A percentile compares a stretch with the other conserved stretches of the same genome.
phyloP scores from a whole-genome alignment of 1,284 basidiomycete genomes.

The Cystobasidium slooffiae region DNA sequence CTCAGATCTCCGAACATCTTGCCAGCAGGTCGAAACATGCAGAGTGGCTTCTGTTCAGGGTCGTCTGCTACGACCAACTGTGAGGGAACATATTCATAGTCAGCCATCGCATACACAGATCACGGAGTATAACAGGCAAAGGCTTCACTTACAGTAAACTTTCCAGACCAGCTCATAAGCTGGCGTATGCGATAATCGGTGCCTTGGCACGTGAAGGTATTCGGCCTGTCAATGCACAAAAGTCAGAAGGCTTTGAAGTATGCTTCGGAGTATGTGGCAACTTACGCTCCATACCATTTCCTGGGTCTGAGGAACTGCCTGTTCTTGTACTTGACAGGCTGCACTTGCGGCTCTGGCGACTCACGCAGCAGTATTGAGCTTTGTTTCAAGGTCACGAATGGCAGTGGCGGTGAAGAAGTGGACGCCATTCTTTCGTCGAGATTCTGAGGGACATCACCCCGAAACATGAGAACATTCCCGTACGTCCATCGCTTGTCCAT shows the following conservation, averaged over 20 bases:
- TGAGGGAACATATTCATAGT: not conserved
- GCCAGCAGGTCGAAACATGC: slow-evolving; percentile 3
- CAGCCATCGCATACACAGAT: not conserved
- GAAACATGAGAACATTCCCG: not conserved
- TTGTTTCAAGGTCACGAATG: not conserved
- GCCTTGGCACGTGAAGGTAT: not conserved
- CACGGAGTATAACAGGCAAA: not conserved
- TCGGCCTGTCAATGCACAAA: not conserved
- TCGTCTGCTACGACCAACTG: slow-evolving; percentile 3
- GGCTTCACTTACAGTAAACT: slow-evolving; percentile 4
- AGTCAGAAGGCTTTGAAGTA: not conserved
- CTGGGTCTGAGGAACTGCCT: too few species aligned
- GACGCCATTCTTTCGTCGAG: not conserved
- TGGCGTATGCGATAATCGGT: slow-evolving; percentile 8
- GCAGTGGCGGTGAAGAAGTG: not conserved
- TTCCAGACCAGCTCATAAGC: slow-evolving; percentile 22
- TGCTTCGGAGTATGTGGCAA: too few species aligned
- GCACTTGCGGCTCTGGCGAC: not conserved
- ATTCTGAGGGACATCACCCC: not conserved
- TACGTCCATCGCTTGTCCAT: slow-evolving; percentile 3
- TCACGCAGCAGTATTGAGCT: slow-evolving; percentile 1
- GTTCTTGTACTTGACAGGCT: not conserved
- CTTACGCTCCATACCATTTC: too few species aligned
- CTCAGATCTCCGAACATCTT: slow-evolving; percentile 1
- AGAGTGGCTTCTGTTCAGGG: not conserved